Evolutionary conservation across 202 grass and related monocot species (phyloP).

Genomic region (Elaeis oleifera): DNA sequence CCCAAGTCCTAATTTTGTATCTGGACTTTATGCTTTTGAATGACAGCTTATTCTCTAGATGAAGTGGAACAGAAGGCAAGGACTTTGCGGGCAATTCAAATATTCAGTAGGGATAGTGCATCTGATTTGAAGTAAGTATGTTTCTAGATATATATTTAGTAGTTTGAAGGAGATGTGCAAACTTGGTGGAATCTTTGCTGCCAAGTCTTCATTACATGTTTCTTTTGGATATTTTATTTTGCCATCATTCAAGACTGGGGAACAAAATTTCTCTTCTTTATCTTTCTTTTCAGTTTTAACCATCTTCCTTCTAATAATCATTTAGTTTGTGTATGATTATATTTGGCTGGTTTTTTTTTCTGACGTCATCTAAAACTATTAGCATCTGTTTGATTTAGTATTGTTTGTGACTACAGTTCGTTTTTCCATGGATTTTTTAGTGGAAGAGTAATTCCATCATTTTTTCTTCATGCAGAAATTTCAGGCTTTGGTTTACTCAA

Average conservation of each 20-base stretch:
- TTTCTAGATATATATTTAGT: conserved; percentile 3
- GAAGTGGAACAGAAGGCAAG: conserved; percentile 69
- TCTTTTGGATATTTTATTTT: too few species aligned
- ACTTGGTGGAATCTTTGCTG: neutral
- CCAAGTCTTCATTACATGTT: neutral
- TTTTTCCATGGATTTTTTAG: neutral
- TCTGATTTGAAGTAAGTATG: conserved; percentile 48
- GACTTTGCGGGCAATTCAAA: conserved; percentile 45
- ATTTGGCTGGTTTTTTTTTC: too few species aligned
- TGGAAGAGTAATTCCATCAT: neutral
- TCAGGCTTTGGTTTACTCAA: conserved; percentile 48
- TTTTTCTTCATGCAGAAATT: conserved; percentile 62
- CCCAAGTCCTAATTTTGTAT: too few species aligned
- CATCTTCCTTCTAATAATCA: too few species aligned
- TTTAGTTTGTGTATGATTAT: too few species aligned
- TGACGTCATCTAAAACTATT: too few species aligned
- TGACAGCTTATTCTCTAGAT: conserved; percentile 59
- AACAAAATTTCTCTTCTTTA: too few species aligned
- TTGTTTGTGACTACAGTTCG: neutral
- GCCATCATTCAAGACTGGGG: too few species aligned
- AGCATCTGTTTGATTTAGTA: too few species aligned
- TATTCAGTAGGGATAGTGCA: conserved; percentile 22
- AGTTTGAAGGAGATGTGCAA: conserved; percentile 5
- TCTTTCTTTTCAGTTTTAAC: too few species aligned
- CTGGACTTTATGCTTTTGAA: neutral